phyloP scores from a whole-genome alignment of 1,139 yeast genomes.

The Sugiyamaella grinbergsii region DNA sequence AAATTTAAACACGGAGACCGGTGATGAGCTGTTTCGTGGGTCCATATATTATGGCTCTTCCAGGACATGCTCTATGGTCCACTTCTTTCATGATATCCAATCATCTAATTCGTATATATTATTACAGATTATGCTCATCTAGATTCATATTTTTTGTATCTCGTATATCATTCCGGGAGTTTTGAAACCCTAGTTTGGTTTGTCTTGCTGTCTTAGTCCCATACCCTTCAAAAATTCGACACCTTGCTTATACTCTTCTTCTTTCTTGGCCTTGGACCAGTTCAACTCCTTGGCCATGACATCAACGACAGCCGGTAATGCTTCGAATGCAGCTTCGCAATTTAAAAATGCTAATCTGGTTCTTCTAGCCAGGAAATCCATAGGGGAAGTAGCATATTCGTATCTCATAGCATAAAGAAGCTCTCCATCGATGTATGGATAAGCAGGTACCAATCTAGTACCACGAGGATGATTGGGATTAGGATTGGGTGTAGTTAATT shows the following conservation, averaged over 20 bases:
- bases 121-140: slow-evolving; percentile 12
- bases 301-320: slow-evolving; percentile 84
- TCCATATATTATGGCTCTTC: neutral
- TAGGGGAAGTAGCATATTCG: slow-evolving; percentile 86
- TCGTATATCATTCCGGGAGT: slow-evolving; percentile 4
- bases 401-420: slow-evolving; percentile 76
- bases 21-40: neutral
- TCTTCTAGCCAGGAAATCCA: slow-evolving; percentile 91
- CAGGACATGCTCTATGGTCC: neutral
- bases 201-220: slow-evolving; percentile 40
- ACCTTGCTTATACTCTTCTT: slow-evolving; percentile 49
- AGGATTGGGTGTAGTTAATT: slow-evolving; percentile 46
- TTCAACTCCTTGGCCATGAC: slow-evolving; percentile 77
- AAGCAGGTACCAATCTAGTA: slow-evolving; percentile 53
- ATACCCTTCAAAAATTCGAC: slow-evolving; percentile 45
- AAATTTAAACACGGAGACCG: too few relatives aligned
- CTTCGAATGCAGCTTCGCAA: slow-evolving; percentile 77
- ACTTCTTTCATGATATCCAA: too few relatives aligned
- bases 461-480: slow-evolving; percentile 37
- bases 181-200: slow-evolving; percentile 2
- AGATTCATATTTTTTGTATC: slow-evolving; percentile 3
- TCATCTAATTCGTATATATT: slow-evolving; percentile 1
- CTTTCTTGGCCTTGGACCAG: slow-evolving; percentile 68
- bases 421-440: slow-evolving; percentile 93
- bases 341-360: slow-evolving; percentile 91